Evolutionary conservation across 768 basidiomycete genomes (phyloP).

Genomic region (Cystofilobasidium macerans): DNA sequence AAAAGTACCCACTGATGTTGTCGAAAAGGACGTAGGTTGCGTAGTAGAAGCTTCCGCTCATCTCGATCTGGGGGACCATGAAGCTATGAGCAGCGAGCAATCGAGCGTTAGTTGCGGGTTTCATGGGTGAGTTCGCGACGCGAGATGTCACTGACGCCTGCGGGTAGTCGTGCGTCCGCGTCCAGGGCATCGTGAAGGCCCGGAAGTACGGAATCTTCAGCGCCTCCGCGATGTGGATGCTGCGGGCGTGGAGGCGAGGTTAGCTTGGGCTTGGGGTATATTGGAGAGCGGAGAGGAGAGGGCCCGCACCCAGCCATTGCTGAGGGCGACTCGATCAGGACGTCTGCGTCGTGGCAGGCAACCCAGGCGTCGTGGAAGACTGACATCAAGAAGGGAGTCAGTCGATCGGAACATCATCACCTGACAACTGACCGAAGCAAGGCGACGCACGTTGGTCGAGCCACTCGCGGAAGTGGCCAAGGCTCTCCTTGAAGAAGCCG

Average conservation of each 20-base stretch:
- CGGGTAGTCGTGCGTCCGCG: slow-evolving; percentile 38
- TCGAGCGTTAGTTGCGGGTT: too few species aligned
- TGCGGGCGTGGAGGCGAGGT: slow-evolving; percentile 53
- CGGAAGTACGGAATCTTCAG: slow-evolving; percentile 57
- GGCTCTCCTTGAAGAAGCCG: slow-evolving; percentile 56
- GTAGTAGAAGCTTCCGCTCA: slow-evolving; percentile 50
- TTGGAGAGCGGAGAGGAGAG: not conserved
- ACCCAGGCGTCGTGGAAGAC: slow-evolving; percentile 53
- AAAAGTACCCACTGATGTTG: too few species aligned
- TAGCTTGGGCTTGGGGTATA: slow-evolving; percentile 23
- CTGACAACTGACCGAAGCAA: too few species aligned
- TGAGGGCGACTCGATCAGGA: slow-evolving; percentile 47
- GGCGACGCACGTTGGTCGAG: slow-evolving; percentile 47
- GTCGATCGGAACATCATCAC: slow-evolving; percentile 46
- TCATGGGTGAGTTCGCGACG: too few species aligned
- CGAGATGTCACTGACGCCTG: not conserved
- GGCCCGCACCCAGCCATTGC: not conserved
- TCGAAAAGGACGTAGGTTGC: slow-evolving; percentile 49
- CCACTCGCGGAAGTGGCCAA: slow-evolving; percentile 55
- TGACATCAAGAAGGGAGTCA: not conserved
- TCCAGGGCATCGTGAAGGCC: slow-evolving; percentile 54
- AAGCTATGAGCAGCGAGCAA: slow-evolving; percentile 56
- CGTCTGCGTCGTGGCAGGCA: slow-evolving; percentile 54
- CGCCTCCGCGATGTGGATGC: slow-evolving; percentile 61
- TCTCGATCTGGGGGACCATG: slow-evolving; percentile 49